phyloP scores from a whole-genome alignment of 116 monocot species.

The Posidonia oceanica region DNA sequence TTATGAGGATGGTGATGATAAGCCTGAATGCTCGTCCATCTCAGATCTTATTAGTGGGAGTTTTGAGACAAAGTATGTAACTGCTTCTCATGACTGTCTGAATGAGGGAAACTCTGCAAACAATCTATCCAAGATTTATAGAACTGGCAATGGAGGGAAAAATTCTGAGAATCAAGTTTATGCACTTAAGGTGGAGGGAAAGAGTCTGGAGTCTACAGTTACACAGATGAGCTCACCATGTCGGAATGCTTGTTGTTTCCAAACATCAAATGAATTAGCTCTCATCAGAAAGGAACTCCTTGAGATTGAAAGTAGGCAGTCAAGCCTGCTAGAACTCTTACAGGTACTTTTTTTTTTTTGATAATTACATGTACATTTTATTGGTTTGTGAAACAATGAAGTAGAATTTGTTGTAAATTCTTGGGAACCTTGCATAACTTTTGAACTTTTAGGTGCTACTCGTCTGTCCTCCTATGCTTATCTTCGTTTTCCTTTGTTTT shows the following conservation, averaged over 20 bases:
- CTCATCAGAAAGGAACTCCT: slow-evolving; percentile 58
- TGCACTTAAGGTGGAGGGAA: slow-evolving; percentile 8
- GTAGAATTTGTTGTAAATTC: no score
- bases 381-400: no score
- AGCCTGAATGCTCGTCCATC: slow-evolving; percentile 39
- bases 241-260: slow-evolving; percentile 42
- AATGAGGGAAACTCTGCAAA: slow-evolving; percentile 21
- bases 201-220: slow-evolving; percentile 42
- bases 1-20: slow-evolving; percentile 46
- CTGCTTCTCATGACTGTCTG: slow-evolving; percentile 16
- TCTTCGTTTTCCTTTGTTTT: slow-evolving; percentile 4
- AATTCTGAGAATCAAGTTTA: slow-evolving; percentile 12
- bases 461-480: no score
- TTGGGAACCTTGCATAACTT: no score
- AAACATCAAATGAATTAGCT: slow-evolving; percentile 47
- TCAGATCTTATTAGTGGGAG: slow-evolving; percentile 56
- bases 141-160: slow-evolving; percentile 12
- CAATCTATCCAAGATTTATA: not conserved
- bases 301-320: slow-evolving; percentile 68
- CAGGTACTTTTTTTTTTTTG: slow-evolving; percentile 43
- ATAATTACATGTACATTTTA: not conserved
- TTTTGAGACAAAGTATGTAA: slow-evolving; percentile 65
- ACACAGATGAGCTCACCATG: slow-evolving; percentile 21
- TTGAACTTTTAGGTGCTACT: no score
- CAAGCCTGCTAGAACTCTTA: slow-evolving; percentile 56